Conservation (phyloP, 257 asterid species). For the Scutellaria galericulata region DNA sequence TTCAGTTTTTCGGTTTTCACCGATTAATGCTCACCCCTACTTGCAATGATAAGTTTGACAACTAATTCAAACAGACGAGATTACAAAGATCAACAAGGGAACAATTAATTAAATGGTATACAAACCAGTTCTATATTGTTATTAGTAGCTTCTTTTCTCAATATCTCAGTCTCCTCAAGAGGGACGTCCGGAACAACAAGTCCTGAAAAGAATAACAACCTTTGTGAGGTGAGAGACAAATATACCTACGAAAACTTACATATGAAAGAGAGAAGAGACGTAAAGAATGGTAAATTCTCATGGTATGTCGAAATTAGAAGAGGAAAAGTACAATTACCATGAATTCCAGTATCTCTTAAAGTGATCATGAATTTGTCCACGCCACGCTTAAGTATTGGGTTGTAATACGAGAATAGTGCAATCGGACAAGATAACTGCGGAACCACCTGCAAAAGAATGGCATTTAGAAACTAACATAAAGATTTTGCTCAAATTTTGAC, state of each 20-base stretch:
- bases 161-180: constrained; percentile 71
- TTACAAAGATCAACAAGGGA: constrained; percentile 17
- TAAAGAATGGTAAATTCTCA: background rate
- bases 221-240: constrained; percentile 9
- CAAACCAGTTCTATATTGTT: constrained; percentile 75
- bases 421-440: constrained; percentile 82
- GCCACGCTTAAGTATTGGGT: constrained; percentile 84
- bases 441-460: constrained; percentile 51
- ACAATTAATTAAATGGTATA: constrained; percentile 27
- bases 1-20: too few species aligned
- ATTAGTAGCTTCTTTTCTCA: constrained; percentile 71
- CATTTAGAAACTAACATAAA: background rate
- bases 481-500: background rate
- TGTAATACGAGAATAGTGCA: constrained; percentile 74
- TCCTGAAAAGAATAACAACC: constrained; percentile 48
- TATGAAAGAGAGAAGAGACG: background rate
- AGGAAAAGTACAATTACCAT: constrained; percentile 48
- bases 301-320: background rate
- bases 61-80: background rate
- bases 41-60: background rate
- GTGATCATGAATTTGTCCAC: constrained; percentile 71
- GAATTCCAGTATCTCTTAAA: constrained; percentile 70
- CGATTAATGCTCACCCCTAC: background rate
- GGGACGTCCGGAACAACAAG: constrained; percentile 87
- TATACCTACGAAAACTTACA: background rate